Percentiles rank a stretch among this genome's conserved stretches.
These are phyloP conservation scores for Trichoderma koningiopsis DNA, from an alignment of 2,329 filamentous ascomycete genomes.

Conservation along the genomic window DNA sequence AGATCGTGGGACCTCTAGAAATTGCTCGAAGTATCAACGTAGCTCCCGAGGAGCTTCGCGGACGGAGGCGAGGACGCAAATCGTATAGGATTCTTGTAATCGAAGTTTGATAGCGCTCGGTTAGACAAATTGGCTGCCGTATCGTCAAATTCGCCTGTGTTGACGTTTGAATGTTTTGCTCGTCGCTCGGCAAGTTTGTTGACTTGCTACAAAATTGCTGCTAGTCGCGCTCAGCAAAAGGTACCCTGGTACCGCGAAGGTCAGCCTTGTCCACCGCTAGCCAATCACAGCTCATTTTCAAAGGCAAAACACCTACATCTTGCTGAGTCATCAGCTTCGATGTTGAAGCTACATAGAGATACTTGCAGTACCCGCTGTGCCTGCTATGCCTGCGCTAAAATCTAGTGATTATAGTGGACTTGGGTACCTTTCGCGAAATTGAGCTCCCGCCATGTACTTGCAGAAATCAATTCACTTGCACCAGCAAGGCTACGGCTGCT, in stretches of 20 bases:
- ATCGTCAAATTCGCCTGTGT: background rate
- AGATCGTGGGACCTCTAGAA: constrained; percentile 13
- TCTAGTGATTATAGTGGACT: background rate
- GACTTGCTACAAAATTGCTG: constrained; percentile 27
- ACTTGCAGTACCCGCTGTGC: background rate
- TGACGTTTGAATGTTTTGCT: constrained; percentile 7
- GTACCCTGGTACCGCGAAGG: constrained; percentile 22
- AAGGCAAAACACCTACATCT: background rate
- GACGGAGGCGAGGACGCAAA: background rate
- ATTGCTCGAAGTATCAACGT: constrained; percentile 23
- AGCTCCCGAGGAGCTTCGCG: constrained; percentile 24
- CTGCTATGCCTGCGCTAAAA: background rate
- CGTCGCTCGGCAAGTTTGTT: constrained; percentile 24
- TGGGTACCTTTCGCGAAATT: background rate
- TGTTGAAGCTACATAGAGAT: background rate
- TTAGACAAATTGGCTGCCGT: background rate
- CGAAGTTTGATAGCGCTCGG: background rate
- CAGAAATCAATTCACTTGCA: background rate
- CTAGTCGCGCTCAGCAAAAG: constrained; percentile 22
- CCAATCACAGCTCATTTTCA: constrained; percentile 15
- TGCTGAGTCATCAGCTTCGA: background rate
- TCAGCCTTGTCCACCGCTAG: constrained; percentile 4
- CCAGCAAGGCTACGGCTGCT: constrained; percentile 24
- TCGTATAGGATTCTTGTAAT: background rate
- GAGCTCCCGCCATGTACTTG: background rate